Evolutionary conservation across 306 rosid species (phyloP), one percentile per base, ranked within the genome.

Genomic region (Vigna hirtella): DNA sequence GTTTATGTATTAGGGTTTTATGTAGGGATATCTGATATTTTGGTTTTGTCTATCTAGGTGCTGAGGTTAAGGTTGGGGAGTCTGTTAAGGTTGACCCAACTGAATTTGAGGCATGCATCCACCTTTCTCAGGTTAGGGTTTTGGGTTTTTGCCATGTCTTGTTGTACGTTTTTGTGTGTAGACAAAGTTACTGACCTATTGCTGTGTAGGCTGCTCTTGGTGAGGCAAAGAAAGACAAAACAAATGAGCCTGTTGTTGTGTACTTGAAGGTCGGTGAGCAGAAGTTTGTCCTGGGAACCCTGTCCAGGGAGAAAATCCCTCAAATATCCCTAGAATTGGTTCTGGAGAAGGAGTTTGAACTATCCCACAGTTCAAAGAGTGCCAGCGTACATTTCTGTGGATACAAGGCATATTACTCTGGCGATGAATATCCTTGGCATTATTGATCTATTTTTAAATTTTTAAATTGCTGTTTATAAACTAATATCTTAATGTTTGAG

Each of bases 51-150:
- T 2, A 18, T 52, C 12, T 57, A 96, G 99, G 99, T 81, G 90
- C 89, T 66, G 99, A 96, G 86, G 96, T 96, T 30, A 93, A 90
- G 86, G 87, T 89, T 57, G 99, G 99, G 22, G 89, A 88, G 81
- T 58, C 85, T 20, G 70, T 87, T 11, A 85, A 75, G 30, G 91
- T 91, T 0, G 71, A 72, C 17, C 97, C 97, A 2, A 59, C n/a
- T 0, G 77, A 38, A 1, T 64, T 63, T 20, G 86, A 64, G 0
- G 83, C 70, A 9, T 77, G 79, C 64, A 28, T 96, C 3, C 99
- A 96, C 77, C 87, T 96, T 28, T 96, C 99, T 9, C 98, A 93
- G 99, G 99, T 96, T 66, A 52, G 82, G 22, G 5, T 58, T 59
- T 66, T 67, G 4, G 1, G 16, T 17, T 32, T 4, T 47, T 57